These are phyloP conservation scores for Naganishia kalamii DNA, from an alignment of 768 basidiomycete species.

Conservation along the genomic window DNA sequence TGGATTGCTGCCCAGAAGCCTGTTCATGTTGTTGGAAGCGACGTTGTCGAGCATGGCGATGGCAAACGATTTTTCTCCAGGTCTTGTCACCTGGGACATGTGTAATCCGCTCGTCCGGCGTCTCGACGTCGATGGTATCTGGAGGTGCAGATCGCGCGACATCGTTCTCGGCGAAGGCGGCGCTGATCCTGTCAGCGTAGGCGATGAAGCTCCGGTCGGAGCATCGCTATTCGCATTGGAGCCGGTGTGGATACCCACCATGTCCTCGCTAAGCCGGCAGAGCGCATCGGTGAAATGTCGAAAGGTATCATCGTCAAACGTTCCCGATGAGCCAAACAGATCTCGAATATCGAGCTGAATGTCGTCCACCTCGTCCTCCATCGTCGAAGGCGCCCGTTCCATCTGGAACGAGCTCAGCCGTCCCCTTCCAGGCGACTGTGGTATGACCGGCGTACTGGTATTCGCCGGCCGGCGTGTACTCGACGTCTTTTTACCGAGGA, in stretches of 20 bases:
- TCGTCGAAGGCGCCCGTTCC: not conserved
- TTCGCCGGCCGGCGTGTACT: not conserved
- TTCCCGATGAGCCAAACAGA: constrained; percentile 78
- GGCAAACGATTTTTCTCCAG: constrained; percentile 71
- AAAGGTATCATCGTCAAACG: constrained; percentile 76
- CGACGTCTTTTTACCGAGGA: constrained; percentile 45
- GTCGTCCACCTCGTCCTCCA: constrained; percentile 60
- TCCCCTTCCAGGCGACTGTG: constrained; percentile 53
- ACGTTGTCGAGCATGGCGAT: constrained; percentile 75
- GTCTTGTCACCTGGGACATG: constrained; percentile 66
- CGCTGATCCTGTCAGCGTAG: constrained; percentile 18
- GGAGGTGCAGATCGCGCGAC: constrained; percentile 23
- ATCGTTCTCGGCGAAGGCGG: constrained; percentile 12
- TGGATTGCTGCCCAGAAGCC: constrained; percentile 64
- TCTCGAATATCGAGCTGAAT: constrained; percentile 69
- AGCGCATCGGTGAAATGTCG: constrained; percentile 69
- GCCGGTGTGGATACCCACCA: constrained; percentile 64
- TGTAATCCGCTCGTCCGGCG: constrained; percentile 76
- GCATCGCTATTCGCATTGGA: not conserved
- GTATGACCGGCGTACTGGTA: constrained; percentile 28
- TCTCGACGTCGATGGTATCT: constrained; percentile 49
- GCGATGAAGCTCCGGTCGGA: not conserved
- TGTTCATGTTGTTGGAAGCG: constrained; percentile 71
- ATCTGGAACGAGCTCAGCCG: constrained; percentile 18
- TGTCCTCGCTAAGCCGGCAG: constrained; percentile 79